Base-by-base conservation (phyloP, 2,329 filamentous ascomycete species). In the Lecanicillium sp. region DNA sequence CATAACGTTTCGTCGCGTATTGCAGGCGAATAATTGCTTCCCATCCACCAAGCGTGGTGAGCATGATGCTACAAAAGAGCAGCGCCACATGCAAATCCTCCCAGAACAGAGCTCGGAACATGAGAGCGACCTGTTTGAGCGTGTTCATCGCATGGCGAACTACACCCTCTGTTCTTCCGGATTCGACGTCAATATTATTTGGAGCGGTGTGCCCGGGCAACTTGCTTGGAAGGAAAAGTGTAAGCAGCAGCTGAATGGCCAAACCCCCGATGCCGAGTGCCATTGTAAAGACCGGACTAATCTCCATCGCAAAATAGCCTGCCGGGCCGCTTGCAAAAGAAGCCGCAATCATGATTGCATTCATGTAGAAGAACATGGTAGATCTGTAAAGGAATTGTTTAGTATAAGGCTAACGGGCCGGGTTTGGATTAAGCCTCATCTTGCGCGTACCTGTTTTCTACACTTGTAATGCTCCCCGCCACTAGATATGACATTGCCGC, bases 281-380 rank as follows among this genome's bases (percentile, higher is more conserved):
- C n/a, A 19, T 35, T 3, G 33, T 35, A 12, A 35, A 35, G 8
- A 35, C 18, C 4, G 33, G 33, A 13, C 33, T 19, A 17, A 14
- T 8, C 11, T 27, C 25, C 33, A 35, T 35, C 4, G 14, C 5
- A 10, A 35, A 14, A 15, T 14, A 35, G 4, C 12, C 33, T 4
- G 14, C 33, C 6, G 33, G 33, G 11, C 33, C 33, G 22, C 22
- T 25, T 7, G 22, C 22, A 25, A 25, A 25, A 7, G 22, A 25
- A 25, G 22, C 11, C 6, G 22, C 35, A 6, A 37, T 37, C 9
- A 9, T 11, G n/a, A 29, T 37, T 27, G 35, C 35, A 14, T 29
- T 37, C 28, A 37, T 22, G 13, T 37, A 37, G 35, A 37, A 37
- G 28, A 37, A 37, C 8, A 31, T 19, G 18, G 35, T 37, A 14